Evolutionary conservation across 2,329 filamentous ascomycete species (phyloP).

Genomic region (Pseudocercospora cruenta): DNA sequence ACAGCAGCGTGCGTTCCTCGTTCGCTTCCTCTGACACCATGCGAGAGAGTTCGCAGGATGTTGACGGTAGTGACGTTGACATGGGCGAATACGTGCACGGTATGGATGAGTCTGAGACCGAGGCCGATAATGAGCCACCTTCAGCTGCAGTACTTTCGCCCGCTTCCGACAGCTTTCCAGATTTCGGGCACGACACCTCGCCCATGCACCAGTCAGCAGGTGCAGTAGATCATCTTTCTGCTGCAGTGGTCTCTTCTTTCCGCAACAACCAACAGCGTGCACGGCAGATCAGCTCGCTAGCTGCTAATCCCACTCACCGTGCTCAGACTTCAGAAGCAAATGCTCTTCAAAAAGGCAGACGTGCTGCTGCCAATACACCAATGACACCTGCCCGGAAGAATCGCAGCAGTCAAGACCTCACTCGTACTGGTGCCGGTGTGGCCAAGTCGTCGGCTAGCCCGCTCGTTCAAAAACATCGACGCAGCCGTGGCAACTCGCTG

Average conservation of each 20-base stretch:
- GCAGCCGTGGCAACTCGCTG: conserved; percentile 28
- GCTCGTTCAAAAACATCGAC: conserved; percentile 26
- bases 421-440: conserved; percentile 33
- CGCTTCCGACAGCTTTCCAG: conserved; percentile 19
- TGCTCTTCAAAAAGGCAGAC: conserved; percentile 66
- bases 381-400: conserved; percentile 67
- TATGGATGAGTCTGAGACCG: conserved; percentile 31
- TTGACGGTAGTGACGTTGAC: conserved; percentile 28
- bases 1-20: conserved; percentile 47
- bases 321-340: conserved; percentile 65
- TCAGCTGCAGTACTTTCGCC: conserved; percentile 49
- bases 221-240: conserved; percentile 61
- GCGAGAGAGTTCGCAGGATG: conserved; percentile 2
- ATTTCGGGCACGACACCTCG: conserved; percentile 25
- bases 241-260: conserved; percentile 75
- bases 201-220: conserved; percentile 7
- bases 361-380: conserved; percentile 68
- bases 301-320: conserved; percentile 66
- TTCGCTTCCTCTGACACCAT: conserved; percentile 55
- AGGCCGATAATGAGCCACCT: conserved; percentile 46
- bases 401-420: conserved; percentile 34
- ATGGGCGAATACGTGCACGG: conserved; percentile 35
- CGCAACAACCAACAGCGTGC: conserved; percentile 61
- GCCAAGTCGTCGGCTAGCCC: conserved; percentile 31
- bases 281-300: conserved; percentile 54